Evolutionary conservation across 495 filamentous ascomycete species (phyloP).

Genomic region (Mytilinidion resinicola): DNA sequence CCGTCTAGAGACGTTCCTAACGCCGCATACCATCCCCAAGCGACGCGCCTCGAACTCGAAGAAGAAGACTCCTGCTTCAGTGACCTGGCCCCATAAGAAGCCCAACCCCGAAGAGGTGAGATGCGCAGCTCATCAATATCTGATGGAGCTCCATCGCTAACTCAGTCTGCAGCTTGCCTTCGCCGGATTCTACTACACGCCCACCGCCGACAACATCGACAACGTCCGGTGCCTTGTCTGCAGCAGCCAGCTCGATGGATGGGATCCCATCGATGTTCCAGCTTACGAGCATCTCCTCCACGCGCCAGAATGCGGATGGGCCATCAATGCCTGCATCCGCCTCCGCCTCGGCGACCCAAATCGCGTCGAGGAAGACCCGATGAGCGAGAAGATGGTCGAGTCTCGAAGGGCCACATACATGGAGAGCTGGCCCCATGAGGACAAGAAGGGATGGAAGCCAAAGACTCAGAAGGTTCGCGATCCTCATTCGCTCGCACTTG

Average conservation of each 20-base stretch:
- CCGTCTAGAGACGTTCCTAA: conserved; percentile 70
- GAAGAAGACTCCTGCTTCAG: conserved; percentile 53
- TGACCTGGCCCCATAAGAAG: conserved; percentile 70
- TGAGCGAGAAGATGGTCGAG: conserved; percentile 57
- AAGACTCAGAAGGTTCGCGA: conserved; percentile 72
- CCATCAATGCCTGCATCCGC: conserved; percentile 68
- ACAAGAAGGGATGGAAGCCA: conserved; percentile 80
- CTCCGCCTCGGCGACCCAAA: conserved; percentile 55
- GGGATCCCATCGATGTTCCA: conserved; percentile 79
- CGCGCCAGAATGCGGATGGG: conserved; percentile 78
- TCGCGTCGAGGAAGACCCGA: conserved; percentile 61
- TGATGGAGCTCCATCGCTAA: conserved; percentile 9
- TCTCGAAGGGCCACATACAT: conserved; percentile 77
- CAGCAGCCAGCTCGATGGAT: conserved; percentile 70
- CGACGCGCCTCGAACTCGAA: conserved; percentile 56
- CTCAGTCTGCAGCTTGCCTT: conserved; percentile 61
- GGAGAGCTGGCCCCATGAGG: conserved; percentile 77
- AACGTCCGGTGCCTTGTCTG: conserved; percentile 89
- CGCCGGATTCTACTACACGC: conserved; percentile 86
- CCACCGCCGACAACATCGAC: conserved; percentile 64
- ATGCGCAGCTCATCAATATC: conserved; percentile 2
- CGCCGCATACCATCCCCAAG: conserved; percentile 51
- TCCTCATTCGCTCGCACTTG: background rate
- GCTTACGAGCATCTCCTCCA: conserved; percentile 78
- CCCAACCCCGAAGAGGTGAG: conserved; percentile 60